phyloP scores from a whole-genome alignment of 352 stramenopile species.

The Phytophthora megakarya region DNA sequence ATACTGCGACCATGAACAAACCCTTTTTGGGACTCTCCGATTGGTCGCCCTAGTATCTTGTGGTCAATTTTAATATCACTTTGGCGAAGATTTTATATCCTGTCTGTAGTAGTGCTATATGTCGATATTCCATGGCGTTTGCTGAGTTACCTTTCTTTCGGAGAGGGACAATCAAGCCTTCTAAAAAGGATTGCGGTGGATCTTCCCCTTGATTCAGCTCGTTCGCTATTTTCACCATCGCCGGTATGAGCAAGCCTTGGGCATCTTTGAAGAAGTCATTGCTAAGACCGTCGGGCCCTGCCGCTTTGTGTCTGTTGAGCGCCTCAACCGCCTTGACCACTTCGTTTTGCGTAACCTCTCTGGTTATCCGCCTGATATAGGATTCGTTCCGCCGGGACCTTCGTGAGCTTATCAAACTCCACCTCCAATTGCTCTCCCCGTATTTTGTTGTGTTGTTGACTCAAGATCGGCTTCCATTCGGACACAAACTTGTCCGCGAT shows the following conservation, averaged over 20 bases:
- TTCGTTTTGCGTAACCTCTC: not conserved
- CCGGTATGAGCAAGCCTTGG: not conserved
- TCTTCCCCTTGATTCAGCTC: too few species aligned
- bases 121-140: conserved; percentile 12
- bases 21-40: conserved; percentile 4
- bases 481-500: not conserved
- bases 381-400: not conserved
- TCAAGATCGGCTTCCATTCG: not conserved
- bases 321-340: not conserved
- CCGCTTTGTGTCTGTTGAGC: not conserved
- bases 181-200: not conserved
- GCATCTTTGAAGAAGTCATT: not conserved
- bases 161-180: not conserved
- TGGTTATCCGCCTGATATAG: not conserved
- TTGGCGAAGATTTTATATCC: conserved; percentile 6
- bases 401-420: not conserved
- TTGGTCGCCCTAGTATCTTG: not conserved
- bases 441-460: not conserved
- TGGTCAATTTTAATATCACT: too few species aligned
- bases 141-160: conserved; percentile 7
- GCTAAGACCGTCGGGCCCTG: not conserved
- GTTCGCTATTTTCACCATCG: not conserved
- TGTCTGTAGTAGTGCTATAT: conserved; percentile 13
- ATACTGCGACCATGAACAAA: conserved; percentile 8
- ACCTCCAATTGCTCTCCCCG: not conserved